Base-by-base conservation (phyloP, 2,329 filamentous ascomycete species). In the Corniculantispora saksenae region DNA sequence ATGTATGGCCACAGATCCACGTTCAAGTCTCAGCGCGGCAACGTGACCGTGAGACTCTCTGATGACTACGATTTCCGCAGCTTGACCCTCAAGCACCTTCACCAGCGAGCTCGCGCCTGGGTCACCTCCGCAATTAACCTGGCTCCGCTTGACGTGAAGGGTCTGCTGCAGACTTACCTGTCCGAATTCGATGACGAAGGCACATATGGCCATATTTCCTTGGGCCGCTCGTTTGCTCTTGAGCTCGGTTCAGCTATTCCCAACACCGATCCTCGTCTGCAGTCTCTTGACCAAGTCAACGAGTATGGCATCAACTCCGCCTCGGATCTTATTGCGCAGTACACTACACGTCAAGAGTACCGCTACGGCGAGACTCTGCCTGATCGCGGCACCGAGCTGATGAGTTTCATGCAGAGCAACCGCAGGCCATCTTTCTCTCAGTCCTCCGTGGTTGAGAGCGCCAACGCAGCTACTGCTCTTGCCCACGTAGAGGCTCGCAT, bases 271-370 rank as follows among this genome's bases (percentile, higher is more conserved):
- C 93, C 96, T 73, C 88, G 93, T 68, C 83, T 99, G 50, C 89
- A 86, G 70, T 94, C 92, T 8, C 88, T 99, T 57, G 92, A 96
- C 69, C 85, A 84, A 43, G 85, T 91, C 68, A 89, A 90, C 21
- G 87, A 90, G 56, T 87, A 87, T 62, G 87, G 87, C 67, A 90
- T 97, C 75, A 97, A 98, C 75, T 93, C 94, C 13, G 93, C 92
- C 0, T 98, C 95, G 2, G 94, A 98, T 75, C 97, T 99, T 72
- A 88, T 99, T 73, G 93, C 95, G 1, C 94, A 99, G 74, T 99
- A 99, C 75, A 98, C 94, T 3, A 96, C 93, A 29, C 91, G 95
- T 45, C 96, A 99, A 75, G 94, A 97, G 73, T 99, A 99, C 76
- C 89, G 94, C 64, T 94, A 94, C 73, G 88, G 93, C 13, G 93